phyloP scores from a whole-genome alignment of 345 rosid genomes.

The Viola odorata region DNA sequence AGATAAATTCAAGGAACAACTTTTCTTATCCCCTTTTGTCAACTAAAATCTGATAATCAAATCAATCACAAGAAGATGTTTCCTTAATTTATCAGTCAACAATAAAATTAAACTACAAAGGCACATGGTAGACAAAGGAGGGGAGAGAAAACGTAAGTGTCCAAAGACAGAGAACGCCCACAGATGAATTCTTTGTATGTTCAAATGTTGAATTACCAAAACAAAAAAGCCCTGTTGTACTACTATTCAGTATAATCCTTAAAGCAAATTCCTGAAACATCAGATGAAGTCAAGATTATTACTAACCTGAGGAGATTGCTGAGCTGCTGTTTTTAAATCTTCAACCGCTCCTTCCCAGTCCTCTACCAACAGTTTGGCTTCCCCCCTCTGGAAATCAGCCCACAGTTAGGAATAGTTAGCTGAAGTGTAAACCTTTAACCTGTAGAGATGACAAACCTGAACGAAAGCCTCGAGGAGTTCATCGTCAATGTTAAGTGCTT shows the following conservation, averaged over 20 bases:
- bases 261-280: background rate
- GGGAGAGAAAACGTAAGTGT: background rate
- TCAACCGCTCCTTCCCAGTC: constrained; percentile 99
- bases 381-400: constrained; percentile 57
- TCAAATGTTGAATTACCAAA: background rate
- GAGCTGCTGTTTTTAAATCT: constrained; percentile 82
- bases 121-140: background rate
- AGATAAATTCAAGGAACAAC: background rate
- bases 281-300: background rate
- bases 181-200: background rate
- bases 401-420: constrained; percentile 4
- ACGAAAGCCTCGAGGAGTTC: constrained; percentile 86
- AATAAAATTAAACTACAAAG: background rate
- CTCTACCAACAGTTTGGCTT: constrained; percentile 88
- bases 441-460: constrained; percentile 48
- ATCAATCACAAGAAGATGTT: background rate
- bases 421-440: background rate
- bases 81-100: background rate
- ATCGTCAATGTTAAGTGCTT: constrained; percentile 73
- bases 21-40: background rate
- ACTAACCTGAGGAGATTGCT: constrained; percentile 82
- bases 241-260: background rate
- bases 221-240: background rate
- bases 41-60: background rate
- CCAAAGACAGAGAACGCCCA: background rate